phyloP scores from a whole-genome alignment of 2,329 filamentous ascomycete genomes.

The Nigrospora osmanthi region DNA sequence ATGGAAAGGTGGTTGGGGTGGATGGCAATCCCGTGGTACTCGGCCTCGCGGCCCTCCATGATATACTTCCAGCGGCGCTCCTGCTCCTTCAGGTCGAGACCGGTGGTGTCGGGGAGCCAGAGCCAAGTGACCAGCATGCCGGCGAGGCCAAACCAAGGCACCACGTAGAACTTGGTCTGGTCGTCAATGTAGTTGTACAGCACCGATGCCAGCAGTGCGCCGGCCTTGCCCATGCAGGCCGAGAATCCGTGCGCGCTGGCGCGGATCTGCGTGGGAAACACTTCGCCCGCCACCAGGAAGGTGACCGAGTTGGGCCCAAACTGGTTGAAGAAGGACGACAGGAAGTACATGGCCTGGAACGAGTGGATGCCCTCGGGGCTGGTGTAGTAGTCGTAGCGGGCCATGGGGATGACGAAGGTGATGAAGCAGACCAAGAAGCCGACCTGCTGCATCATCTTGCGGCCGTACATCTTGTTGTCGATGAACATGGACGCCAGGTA shows the following conservation, averaged over 20 bases:
- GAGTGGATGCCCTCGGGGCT: constrained; percentile 61
- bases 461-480: constrained; percentile 93
- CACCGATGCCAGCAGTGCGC: constrained; percentile 78
- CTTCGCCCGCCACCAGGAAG: constrained; percentile 91
- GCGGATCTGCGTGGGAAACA: constrained; percentile 91
- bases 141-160: constrained; percentile 84
- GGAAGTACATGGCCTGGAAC: constrained; percentile 99
- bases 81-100: constrained; percentile 93
- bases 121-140: constrained; percentile 76
- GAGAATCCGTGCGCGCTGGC: constrained; percentile 92
- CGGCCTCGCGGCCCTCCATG: constrained; percentile 63
- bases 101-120: constrained; percentile 95
- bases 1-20: constrained; percentile 81
- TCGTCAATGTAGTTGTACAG: constrained; percentile 92
- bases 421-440: constrained; percentile 92
- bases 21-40: constrained; percentile 91
- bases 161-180: constrained; percentile 79
- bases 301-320: constrained; percentile 95
- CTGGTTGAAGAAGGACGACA: constrained; percentile 98
- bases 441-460: constrained; percentile 92
- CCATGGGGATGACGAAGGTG: constrained; percentile 86
- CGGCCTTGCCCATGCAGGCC: constrained; percentile 83
- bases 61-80: constrained; percentile 90
- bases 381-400: constrained; percentile 81
- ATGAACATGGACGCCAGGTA: constrained; percentile 84